phyloP scores from a whole-genome alignment of 805 yeast species.

The Wickerhamomyces strasburgensis region DNA sequence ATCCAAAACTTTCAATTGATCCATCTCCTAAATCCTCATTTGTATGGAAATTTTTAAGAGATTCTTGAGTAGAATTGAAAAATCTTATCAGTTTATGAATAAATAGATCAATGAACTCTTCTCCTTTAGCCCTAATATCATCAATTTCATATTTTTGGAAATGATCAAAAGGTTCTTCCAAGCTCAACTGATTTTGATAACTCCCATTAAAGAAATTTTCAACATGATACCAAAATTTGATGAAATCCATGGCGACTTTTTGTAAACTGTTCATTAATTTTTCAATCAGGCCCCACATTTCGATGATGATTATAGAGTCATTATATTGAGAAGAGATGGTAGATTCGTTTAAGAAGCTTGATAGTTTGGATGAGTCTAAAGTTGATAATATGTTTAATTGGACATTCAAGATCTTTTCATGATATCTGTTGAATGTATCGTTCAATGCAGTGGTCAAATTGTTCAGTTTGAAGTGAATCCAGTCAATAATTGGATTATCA shows the following conservation, averaged over 20 bases:
- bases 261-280: conserved; percentile 39
- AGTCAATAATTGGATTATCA: conserved; percentile 60
- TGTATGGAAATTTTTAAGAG: conserved; percentile 10
- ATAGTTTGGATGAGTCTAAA: conserved; percentile 30
- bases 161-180: conserved; percentile 31
- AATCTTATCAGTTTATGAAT: conserved; percentile 26
- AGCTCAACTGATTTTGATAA: conserved; percentile 33
- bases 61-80: conserved; percentile 30
- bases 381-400: conserved; percentile 38
- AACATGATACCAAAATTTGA: conserved; percentile 51
- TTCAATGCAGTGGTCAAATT: conserved; percentile 34
- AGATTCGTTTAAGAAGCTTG: conserved; percentile 21
- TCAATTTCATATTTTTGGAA: conserved; percentile 41
- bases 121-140: conserved; percentile 35
- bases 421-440: conserved; percentile 37
- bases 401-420: conserved; percentile 34
- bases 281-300: conserved; percentile 52
- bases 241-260: conserved; percentile 34
- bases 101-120: conserved; percentile 33
- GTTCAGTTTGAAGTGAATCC: conserved; percentile 50
- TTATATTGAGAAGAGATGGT: conserved; percentile 27
- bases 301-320: conserved; percentile 52
- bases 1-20: conserved; percentile 38
- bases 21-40: conserved; percentile 23
- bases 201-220: conserved; percentile 48